Evolutionary conservation across 495 filamentous ascomycete species (phyloP).

Genomic region (Hypoxylon rickii): DNA sequence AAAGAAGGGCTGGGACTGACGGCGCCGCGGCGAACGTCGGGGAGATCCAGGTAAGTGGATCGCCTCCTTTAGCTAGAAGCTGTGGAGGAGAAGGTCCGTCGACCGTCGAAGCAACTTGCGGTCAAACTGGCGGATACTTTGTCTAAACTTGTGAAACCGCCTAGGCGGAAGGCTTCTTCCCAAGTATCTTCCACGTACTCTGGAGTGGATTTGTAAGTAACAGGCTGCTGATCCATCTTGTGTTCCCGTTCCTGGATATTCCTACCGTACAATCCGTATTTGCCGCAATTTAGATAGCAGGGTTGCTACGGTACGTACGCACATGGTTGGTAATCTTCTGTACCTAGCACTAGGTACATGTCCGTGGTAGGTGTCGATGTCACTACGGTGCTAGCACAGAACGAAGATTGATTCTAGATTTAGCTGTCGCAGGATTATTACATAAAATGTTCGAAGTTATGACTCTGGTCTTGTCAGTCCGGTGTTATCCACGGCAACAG

Average conservation of each 20-base stretch:
- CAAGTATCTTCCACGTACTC: conserved; percentile 23
- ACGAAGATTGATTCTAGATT: too few species aligned
- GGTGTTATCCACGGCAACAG: too few species aligned
- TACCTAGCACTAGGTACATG: too few species aligned
- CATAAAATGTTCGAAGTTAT: too few species aligned
- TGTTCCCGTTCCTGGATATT: conserved; percentile 8
- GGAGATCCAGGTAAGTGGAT: conserved; percentile 30
- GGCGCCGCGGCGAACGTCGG: conserved; percentile 6
- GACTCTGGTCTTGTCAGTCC: too few species aligned
- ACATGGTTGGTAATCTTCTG: neutral
- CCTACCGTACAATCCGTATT: conserved; percentile 7
- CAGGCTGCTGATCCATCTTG: neutral
- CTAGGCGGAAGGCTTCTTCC: conserved; percentile 3
- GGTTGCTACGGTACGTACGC: neutral
- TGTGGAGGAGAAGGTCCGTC: conserved; percentile 32
- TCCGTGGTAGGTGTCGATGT: too few species aligned
- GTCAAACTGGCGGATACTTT: conserved; percentile 29
- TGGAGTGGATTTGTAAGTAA: conserved; percentile 9
- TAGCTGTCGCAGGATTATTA: too few species aligned
- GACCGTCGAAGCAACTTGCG: conserved; percentile 18
- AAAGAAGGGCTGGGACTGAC: conserved; percentile 18
- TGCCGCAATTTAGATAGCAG: neutral
- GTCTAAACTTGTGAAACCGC: conserved; percentile 17
- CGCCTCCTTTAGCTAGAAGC: conserved; percentile 4
- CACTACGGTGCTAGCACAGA: too few species aligned